These are phyloP conservation scores for Crassisporium funariophilum DNA, from an alignment of 768 basidiomycete species.

Conservation along the genomic window DNA sequence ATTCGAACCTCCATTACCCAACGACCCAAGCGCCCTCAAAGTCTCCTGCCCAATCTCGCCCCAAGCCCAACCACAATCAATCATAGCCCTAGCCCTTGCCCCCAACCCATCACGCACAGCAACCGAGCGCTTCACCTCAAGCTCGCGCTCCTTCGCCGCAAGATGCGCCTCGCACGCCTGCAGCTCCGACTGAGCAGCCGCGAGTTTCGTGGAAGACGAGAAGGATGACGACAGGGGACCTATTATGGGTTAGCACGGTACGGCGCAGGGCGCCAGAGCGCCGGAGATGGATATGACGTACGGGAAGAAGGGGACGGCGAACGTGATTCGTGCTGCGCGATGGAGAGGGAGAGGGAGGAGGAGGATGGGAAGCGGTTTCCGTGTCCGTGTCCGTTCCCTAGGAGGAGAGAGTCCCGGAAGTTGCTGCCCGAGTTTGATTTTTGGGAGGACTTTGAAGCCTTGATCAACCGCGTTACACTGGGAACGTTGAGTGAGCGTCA, in stretches of 20 bases:
- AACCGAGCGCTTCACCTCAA: constrained; percentile 52
- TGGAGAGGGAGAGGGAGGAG: constrained; percentile 36
- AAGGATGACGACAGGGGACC: constrained; percentile 26
- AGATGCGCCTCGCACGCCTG: constrained; percentile 83
- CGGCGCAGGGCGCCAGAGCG: constrained; percentile 14
- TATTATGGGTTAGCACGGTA: constrained; percentile 8
- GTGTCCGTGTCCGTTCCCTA: constrained; percentile 26
- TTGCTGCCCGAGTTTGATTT: constrained; percentile 38
- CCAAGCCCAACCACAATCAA: constrained; percentile 72
- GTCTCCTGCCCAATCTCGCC: constrained; percentile 66
- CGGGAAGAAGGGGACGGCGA: constrained; percentile 24
- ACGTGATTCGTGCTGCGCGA: constrained; percentile 21
- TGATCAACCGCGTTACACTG: constrained; percentile 79
- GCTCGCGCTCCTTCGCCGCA: constrained; percentile 66
- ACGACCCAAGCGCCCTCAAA: constrained; percentile 42
- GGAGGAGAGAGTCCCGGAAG: constrained; percentile 40
- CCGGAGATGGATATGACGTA: constrained; percentile 19
- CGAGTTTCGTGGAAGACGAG: constrained; percentile 52
- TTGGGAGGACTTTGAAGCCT: constrained; percentile 65
- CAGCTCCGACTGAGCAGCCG: constrained; percentile 70
- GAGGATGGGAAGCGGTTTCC: constrained; percentile 40
- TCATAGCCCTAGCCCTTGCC: constrained; percentile 62
- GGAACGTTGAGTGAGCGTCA: neutral
- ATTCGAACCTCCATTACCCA: constrained; percentile 26
- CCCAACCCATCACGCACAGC: constrained; percentile 65